These are phyloP conservation scores for Wickerhamomyces subpelliculosus DNA, from an alignment of 805 yeast species.

Conservation along the genomic window DNA sequence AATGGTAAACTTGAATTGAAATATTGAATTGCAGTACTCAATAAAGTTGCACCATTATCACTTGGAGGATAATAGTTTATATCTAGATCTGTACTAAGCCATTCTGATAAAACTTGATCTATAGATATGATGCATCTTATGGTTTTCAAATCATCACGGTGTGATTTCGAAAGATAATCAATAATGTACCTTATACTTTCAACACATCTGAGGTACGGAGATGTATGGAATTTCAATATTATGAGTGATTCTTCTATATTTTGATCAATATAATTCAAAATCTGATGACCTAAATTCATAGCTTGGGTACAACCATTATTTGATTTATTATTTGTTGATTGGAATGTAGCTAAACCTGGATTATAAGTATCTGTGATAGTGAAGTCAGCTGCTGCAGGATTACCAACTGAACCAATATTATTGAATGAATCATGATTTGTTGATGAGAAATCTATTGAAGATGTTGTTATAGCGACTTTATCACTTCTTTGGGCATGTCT, in stretches of 20 bases:
- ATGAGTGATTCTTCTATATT: slow-evolving; percentile 11
- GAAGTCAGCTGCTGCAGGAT: too few relatives aligned
- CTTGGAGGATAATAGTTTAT: slow-evolving; percentile 35
- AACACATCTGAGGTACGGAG: slow-evolving; percentile 38
- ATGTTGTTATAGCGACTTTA: slow-evolving; percentile 20
- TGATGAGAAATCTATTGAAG: slow-evolving; percentile 17
- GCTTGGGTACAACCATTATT: slow-evolving; percentile 23
- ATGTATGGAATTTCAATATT: slow-evolving; percentile 26
- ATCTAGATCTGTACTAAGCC: slow-evolving; percentile 36
- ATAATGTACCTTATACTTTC: slow-evolving; percentile 28
- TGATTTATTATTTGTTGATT: slow-evolving; percentile 18
- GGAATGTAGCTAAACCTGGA: slow-evolving; percentile 21
- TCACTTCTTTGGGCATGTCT: slow-evolving; percentile 23
- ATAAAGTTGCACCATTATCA: slow-evolving; percentile 36
- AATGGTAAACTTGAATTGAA: slow-evolving; percentile 22
- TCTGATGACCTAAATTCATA: slow-evolving; percentile 16
- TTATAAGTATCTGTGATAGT: slow-evolving; percentile 17
- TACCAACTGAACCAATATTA: too few relatives aligned
- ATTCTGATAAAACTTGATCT: slow-evolving; percentile 36
- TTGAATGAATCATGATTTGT: slow-evolving; percentile 3
- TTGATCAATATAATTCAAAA: slow-evolving; percentile 14
- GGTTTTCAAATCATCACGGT: slow-evolving; percentile 3
- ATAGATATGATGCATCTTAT: slow-evolving; percentile 24
- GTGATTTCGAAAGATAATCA: slow-evolving; percentile 16
- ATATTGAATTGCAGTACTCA: slow-evolving; percentile 32